phyloP scores from a whole-genome alignment of 176 grass and related monocot genomes.

The Oryza glaberrima region DNA sequence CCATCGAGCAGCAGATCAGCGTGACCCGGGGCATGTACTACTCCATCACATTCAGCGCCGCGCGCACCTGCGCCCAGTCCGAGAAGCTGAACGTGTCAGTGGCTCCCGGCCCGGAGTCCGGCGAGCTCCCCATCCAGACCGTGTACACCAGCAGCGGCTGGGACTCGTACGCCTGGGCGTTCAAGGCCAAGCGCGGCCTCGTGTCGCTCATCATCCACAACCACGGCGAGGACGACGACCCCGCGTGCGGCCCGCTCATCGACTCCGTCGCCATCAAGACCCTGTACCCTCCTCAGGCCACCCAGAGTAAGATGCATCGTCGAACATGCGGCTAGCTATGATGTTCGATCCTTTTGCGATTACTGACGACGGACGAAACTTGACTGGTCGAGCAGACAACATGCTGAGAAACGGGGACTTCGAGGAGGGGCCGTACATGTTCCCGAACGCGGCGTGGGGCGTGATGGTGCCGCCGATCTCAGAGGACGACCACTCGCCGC shows the following conservation, averaged over 20 bases:
- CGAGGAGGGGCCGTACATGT: slow-evolving; percentile 53
- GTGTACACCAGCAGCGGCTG: slow-evolving; percentile 49
- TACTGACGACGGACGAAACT: no score
- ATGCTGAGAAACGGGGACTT: slow-evolving; percentile 52
- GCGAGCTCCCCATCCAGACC: slow-evolving; percentile 47
- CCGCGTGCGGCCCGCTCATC: slow-evolving; percentile 45
- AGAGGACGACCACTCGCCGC: slow-evolving; percentile 64
- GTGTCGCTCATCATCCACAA: slow-evolving; percentile 47
- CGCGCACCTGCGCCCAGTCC: slow-evolving; percentile 48
- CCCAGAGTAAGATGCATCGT: background rate
- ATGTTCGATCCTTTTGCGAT: no score
- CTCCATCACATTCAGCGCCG: slow-evolving; percentile 54
- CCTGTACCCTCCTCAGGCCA: slow-evolving; percentile 23
- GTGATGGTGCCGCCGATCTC: slow-evolving; percentile 50
- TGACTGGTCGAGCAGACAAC: background rate
- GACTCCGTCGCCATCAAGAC: slow-evolving; percentile 39
- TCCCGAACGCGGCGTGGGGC: slow-evolving; percentile 34
- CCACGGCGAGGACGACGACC: slow-evolving; percentile 42
- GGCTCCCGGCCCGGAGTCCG: slow-evolving; percentile 25
- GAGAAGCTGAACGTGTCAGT: slow-evolving; percentile 49
- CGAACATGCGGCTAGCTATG: no score
- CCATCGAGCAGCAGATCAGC: slow-evolving; percentile 37
- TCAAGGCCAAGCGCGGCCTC: slow-evolving; percentile 10
- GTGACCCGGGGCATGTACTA: slow-evolving; percentile 36
- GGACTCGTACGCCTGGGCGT: slow-evolving; percentile 57